A percentile compares a stretch with the other conserved stretches of the same genome.
phyloP scores from a whole-genome alignment of 2,329 filamentous ascomycete genomes.

The Biscogniauxia marginata region DNA sequence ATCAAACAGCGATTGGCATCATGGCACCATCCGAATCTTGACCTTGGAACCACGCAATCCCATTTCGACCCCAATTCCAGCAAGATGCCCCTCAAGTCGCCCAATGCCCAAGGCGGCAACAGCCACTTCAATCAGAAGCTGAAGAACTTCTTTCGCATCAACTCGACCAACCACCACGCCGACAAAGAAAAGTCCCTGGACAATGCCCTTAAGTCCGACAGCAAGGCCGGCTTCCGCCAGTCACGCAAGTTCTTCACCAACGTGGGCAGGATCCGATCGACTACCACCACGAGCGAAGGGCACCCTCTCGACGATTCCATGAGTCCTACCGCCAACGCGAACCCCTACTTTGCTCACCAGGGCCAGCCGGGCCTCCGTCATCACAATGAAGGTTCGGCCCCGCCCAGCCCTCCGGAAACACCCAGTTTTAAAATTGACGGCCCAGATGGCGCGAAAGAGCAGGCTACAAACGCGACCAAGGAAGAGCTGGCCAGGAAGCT shows the following conservation, averaged over 20 bases:
- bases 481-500: conserved; percentile 93
- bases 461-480: conserved; percentile 76
- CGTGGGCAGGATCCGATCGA: conserved; percentile 82
- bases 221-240: conserved; percentile 72
- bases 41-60: conserved; percentile 15
- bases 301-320: conserved; percentile 84
- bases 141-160: conserved; percentile 72
- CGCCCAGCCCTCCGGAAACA: conserved; percentile 88
- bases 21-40: conserved; percentile 34
- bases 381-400: conserved; percentile 90
- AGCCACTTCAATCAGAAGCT: conserved; percentile 66
- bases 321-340: conserved; percentile 90
- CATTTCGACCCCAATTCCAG: conserved; percentile 17
- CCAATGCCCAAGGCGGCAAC: conserved; percentile 48
- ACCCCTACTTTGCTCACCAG: conserved; percentile 97
- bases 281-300: conserved; percentile 89
- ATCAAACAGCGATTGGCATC: conserved; percentile 34
- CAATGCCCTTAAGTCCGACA: conserved; percentile 50
- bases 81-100: conserved; percentile 53
- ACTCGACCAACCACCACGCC: conserved; percentile 42
- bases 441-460: conserved; percentile 61
- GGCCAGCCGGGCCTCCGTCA: conserved; percentile 90
- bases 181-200: conserved; percentile 37
- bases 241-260: conserved; percentile 85
- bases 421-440: conserved; percentile 74